Conservation (phyloP, 2,329 filamentous ascomycete genomes). For the Beauveria australis region DNA sequence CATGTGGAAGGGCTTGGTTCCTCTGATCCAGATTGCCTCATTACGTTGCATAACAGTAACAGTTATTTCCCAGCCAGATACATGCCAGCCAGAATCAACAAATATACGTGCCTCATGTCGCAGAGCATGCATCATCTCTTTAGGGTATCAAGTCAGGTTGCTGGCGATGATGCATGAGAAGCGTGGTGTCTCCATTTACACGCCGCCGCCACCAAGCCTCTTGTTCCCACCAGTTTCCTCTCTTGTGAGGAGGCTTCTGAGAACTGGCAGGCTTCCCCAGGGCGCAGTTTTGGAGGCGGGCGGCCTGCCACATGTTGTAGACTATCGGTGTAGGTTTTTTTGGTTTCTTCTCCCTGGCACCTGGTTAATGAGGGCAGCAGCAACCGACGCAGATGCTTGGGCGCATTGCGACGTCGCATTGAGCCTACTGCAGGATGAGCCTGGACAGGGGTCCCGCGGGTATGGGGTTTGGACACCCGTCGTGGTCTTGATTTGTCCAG, state of each 20-base stretch:
- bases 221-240: background rate
- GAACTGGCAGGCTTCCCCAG: background rate
- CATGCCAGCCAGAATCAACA: too few species aligned
- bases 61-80: background rate
- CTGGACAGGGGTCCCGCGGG: background rate
- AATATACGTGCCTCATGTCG: too few species aligned
- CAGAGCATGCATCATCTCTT: too few species aligned
- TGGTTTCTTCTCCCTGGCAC: background rate
- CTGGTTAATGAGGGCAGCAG: background rate
- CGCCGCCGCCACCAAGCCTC: slow-evolving; percentile 6
- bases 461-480: background rate
- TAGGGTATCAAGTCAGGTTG: too few species aligned
- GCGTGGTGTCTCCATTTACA: slow-evolving; percentile 1
- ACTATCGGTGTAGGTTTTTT: slow-evolving; percentile 3
- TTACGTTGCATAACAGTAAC: background rate
- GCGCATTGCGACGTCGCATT: background rate
- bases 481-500: background rate
- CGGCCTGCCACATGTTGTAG: background rate
- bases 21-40: background rate
- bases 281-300: background rate
- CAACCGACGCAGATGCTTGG: background rate
- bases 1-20: background rate
- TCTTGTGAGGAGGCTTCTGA: background rate
- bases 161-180: background rate
- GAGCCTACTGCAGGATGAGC: slow-evolving; percentile 1